Percentiles rank a stretch among this genome's conserved stretches.
phyloP scores from a whole-genome alignment of 1,284 basidiomycete genomes.

The Cryptococcus maquisensis region DNA sequence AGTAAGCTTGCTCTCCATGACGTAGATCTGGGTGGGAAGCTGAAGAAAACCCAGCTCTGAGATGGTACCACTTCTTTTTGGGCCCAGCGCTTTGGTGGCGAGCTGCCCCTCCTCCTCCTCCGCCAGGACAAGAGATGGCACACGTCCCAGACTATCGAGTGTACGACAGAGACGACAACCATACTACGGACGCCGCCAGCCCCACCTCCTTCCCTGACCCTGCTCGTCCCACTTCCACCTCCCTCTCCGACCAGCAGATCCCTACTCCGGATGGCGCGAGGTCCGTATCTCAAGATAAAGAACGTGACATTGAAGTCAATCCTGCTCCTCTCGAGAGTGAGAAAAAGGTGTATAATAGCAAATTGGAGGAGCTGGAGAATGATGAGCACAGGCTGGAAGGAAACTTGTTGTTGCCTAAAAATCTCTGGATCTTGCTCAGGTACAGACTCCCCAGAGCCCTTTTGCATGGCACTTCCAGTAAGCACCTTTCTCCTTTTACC shows the following conservation, averaged over 20 bases:
- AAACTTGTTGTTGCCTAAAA: slow-evolving; percentile 43
- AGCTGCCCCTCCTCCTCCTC: slow-evolving; percentile 41
- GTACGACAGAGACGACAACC: slow-evolving; percentile 22
- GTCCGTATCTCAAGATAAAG: slow-evolving; percentile 2
- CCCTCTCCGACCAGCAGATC: neutral
- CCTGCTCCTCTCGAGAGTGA: neutral
- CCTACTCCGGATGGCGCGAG: neutral
- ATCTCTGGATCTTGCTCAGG: slow-evolving; percentile 48
- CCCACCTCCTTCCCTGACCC: neutral
- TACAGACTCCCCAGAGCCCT: slow-evolving; percentile 39
- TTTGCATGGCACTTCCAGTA: slow-evolving; percentile 31
- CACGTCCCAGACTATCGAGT: slow-evolving; percentile 50
- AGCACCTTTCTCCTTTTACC: neutral
- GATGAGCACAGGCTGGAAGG: slow-evolving; percentile 30
- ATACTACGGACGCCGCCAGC: neutral
- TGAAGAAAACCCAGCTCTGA: slow-evolving; percentile 18
- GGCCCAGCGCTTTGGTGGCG: slow-evolving; percentile 53
- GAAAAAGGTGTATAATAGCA: neutral
- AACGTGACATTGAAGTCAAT: slow-evolving; percentile 2
- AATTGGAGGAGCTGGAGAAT: slow-evolving; percentile 32
- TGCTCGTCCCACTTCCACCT: neutral
- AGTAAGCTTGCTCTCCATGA: slow-evolving; percentile 13
- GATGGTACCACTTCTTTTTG: slow-evolving; percentile 52
- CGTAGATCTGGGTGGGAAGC: neutral
- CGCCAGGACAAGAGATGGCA: slow-evolving; percentile 14